A percentile compares a stretch with the other conserved stretches of the same genome.
phyloP scores from a whole-genome alignment of 1,139 yeast genomes.

The Lodderomyces jiufengensis region DNA sequence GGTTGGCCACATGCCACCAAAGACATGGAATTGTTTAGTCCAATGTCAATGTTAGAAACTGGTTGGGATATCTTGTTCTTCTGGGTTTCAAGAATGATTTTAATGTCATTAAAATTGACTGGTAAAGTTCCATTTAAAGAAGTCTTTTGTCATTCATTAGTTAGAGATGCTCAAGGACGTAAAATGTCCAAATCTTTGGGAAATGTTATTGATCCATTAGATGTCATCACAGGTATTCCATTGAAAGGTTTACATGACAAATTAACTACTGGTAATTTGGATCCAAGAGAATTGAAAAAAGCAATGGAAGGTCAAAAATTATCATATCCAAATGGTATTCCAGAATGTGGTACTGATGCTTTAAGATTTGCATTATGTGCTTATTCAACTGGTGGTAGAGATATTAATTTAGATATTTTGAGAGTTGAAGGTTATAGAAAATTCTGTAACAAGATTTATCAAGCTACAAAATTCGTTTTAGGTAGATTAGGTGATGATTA shows the following conservation, averaged over 20 bases:
- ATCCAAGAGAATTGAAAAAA: conserved; percentile 80
- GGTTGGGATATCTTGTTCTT: conserved; percentile 99
- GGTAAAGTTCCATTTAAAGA: conserved; percentile 92
- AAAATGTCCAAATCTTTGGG: conserved; percentile 98
- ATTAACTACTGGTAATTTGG: conserved; percentile 78
- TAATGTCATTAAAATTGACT: conserved; percentile 84
- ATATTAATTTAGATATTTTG: conserved; percentile 89
- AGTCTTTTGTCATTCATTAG: conserved; percentile 97
- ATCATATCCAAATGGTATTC: conserved; percentile 95
- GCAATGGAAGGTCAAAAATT: conserved; percentile 86
- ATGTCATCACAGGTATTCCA: conserved; percentile 85
- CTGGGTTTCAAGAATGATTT: conserved; percentile 98
- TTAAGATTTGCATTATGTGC: conserved; percentile 97
- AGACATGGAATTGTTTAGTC: conserved; percentile 77
- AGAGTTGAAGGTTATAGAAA: conserved; percentile 99
- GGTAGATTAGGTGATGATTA: conserved; percentile 90
- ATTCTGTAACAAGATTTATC: conserved; percentile 98
- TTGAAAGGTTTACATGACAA: conserved; percentile 78
- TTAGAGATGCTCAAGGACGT: conserved; percentile 98
- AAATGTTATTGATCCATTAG: conserved; percentile 93
- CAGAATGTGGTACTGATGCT: conserved; percentile 99
- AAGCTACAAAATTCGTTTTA: conserved; percentile 95
- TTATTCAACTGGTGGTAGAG: conserved; percentile 98
- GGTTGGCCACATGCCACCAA: conserved; percentile 88
- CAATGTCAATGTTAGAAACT: conserved; percentile 92